Base-by-base conservation (phyloP, 768 basidiomycete species). In the Flagelloscypha sp. region DNA sequence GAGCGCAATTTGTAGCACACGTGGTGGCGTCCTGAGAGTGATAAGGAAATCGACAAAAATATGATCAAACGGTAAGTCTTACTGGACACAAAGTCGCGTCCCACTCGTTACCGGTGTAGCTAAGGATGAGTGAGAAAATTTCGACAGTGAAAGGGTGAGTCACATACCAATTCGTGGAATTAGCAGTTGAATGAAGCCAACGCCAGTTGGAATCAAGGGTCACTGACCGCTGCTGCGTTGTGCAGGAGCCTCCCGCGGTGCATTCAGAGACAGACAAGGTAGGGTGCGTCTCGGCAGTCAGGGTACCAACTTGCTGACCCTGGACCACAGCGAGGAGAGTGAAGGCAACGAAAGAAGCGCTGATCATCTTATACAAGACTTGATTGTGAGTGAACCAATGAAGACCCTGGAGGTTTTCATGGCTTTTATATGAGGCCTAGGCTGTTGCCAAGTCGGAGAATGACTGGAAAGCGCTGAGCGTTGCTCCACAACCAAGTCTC, bases 111-210 rank as follows among this genome's bases (percentile, higher is more conserved):
- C 63, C 62, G 40, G 64, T 68, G 55, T 61, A 59, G 52, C 59
- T n/a, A n/a, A n/a, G n/a, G n/a, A n/a, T n/a, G n/a, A n/a, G n/a
- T n/a, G n/a, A n/a, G n/a, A n/a, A n/a, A n/a, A n/a, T n/a, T n/a
- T n/a, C n/a, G n/a, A n/a, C 58, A 47, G 24, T 24, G n/a, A n/a
- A n/a, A n/a, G n/a, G n/a, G n/a, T n/a, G n/a, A n/a, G n/a, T n/a
- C n/a, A n/a, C n/a, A n/a, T n/a, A n/a, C n/a, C 73, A 65, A 55
- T 64, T 64, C 37, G 55, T 60, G 56, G 57, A 55, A 44, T 24
- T 54, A 16, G 12, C 19, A 24, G 40, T 43, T 29, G 20, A 34
- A 40, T 55, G 51, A 11, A 58, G 37, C 57, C 57, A 60, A 23
- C 59, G 58, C 59, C 59, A 62, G 52, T 61, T 59, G 29, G 57